A percentile compares a stretch with the other conserved stretches of the same genome.
Conservation (phyloP, 2,329 filamentous ascomycete genomes). For the Pestalotiopsis sp. region DNA sequence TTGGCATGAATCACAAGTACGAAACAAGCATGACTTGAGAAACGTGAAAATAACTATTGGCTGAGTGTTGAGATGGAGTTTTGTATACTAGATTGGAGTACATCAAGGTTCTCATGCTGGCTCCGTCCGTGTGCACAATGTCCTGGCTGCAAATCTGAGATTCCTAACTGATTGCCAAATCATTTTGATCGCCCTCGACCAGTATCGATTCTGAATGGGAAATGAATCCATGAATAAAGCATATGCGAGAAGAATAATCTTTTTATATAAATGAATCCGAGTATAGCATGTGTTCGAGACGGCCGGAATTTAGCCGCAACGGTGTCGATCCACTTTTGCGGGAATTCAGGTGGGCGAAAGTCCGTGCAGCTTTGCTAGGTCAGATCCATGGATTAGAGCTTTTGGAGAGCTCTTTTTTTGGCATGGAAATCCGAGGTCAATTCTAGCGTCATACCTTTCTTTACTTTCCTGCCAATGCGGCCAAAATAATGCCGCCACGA, state of each 20-base stretch:
- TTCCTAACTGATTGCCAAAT: too few relatives aligned
- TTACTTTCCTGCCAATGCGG: background rate
- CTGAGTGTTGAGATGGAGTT: too few relatives aligned
- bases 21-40: background rate
- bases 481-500: conserved; percentile 29
- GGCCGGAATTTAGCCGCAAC: background rate
- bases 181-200: too few relatives aligned
- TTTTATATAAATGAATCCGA: background rate
- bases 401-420: background rate
- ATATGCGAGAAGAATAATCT: background rate
- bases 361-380: background rate
- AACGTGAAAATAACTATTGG: too few relatives aligned
- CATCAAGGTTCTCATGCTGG: too few relatives aligned
- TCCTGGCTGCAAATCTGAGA: too few relatives aligned
- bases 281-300: background rate
- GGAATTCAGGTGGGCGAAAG: background rate
- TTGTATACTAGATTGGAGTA: too few relatives aligned
- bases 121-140: too few relatives aligned
- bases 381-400: background rate
- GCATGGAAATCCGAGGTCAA: background rate
- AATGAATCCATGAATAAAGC: background rate
- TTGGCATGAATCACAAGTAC: background rate
- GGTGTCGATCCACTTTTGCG: background rate
- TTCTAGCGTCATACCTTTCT: background rate
- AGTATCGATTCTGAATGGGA: background rate